Evolutionary conservation across 106 monocot genomes (phyloP).

Genomic region (Xerophyta viscosa): DNA sequence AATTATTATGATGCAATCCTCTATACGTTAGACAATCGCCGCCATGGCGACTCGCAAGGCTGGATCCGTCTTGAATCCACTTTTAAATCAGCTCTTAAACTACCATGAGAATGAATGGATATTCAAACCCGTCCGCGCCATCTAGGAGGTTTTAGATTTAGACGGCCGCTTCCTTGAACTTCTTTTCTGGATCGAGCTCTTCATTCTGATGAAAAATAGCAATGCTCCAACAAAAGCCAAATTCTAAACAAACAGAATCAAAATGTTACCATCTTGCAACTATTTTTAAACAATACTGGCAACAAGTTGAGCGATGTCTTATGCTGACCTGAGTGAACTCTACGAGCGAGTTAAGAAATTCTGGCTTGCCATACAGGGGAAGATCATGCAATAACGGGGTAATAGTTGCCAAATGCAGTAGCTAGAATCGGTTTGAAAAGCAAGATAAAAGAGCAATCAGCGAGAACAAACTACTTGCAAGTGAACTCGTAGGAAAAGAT

Average conservation of each 20-base stretch:
- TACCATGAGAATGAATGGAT: too few relatives aligned
- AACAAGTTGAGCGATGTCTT: background rate
- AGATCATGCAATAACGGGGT: slow-evolving; percentile 11
- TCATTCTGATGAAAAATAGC: slow-evolving; percentile 19
- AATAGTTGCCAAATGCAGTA: slow-evolving; percentile 9
- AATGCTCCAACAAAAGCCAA: slow-evolving; percentile 19
- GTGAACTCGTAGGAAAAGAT: too few relatives aligned
- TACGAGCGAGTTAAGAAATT: background rate
- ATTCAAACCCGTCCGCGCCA: too few relatives aligned
- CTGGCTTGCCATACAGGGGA: background rate
- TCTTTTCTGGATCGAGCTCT: slow-evolving; percentile 10
- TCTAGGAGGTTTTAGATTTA: slow-evolving; percentile 9
- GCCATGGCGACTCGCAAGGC: too few relatives aligned
- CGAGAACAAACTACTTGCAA: too few relatives aligned
- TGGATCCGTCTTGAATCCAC: too few relatives aligned
- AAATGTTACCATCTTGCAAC: too few relatives aligned
- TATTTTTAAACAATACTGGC: background rate
- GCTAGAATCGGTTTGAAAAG: too few relatives aligned
- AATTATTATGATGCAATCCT: too few relatives aligned
- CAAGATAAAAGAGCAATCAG: background rate
- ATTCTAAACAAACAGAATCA: slow-evolving; percentile 9
- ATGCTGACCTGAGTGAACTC: slow-evolving; percentile 5
- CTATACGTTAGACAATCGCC: too few relatives aligned
- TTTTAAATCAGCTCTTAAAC: too few relatives aligned
- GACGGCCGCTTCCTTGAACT: background rate